Base-by-base conservation (phyloP, 2,329 filamentous ascomycete species). In the Aspergillus unguis region DNA sequence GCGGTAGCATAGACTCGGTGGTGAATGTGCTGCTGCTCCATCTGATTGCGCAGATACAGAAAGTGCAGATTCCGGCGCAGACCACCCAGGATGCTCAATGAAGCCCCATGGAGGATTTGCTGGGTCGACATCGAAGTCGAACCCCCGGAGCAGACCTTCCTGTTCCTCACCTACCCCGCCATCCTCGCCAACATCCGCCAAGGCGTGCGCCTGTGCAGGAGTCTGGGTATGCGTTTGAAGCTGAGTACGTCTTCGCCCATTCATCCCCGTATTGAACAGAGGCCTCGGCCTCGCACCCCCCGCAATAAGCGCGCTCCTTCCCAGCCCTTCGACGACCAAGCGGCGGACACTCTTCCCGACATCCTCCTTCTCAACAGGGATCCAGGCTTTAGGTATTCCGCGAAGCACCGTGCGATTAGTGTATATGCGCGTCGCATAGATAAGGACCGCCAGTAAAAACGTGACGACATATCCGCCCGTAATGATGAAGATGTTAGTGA, bases 31-130 rank as follows among this genome's bases (percentile, higher is more conserved):
- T 4, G 28, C 17, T n/a, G 32, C 42, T 10, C 42, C 42, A 5
- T 29, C 29, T 23, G 17, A 10, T 6, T 36, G 11, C 43, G 25
- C 32, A 32, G 28, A 31, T 29, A 17, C 17, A 17, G 17, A 17
- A 17, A 17, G 17, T 17, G 44, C 6, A 23, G 17, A 23, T 9
- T 7, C 28, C 29, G 42, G 42, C 8, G 42, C 28, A 44, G 42
- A 87, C 92, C 94, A 97, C 47, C 92, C 94, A 11, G 85, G 78
- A 67, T 99, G 94, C 54, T 88, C 83, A 48, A 97, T 84, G n/a
- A 83, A 75, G 25, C 89, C 90, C 92, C 92, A 97, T 58, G 75
- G 82, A 27, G 87, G 82, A 40, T 77, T 67, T 58, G 70, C 71
- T 7, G 67, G 65, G 29, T 72, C 58, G 11, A 72, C 38, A 35